Conservation (phyloP, 2,329 filamentous ascomycete genomes). For the Albifimbria verrucaria region DNA sequence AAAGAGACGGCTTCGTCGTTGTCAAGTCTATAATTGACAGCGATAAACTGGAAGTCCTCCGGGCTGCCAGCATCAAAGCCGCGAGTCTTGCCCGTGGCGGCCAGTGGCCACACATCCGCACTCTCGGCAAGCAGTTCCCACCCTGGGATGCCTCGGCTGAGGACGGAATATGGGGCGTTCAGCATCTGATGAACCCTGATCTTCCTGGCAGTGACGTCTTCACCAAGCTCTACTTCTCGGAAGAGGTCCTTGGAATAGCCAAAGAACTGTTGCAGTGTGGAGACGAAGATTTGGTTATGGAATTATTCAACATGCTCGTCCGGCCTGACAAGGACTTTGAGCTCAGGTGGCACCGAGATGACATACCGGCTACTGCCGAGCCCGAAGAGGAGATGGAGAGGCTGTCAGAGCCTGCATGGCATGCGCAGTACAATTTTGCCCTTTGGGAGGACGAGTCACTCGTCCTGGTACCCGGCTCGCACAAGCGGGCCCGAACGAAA, state of each 20-base stretch:
- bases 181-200: constrained; percentile 75
- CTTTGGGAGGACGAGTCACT: constrained; percentile 72
- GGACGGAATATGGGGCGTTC: constrained; percentile 82
- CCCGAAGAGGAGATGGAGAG: constrained; percentile 64
- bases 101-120: constrained; percentile 77
- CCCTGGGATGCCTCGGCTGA: constrained; percentile 66
- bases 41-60: constrained; percentile 55
- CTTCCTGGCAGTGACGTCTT: constrained; percentile 62
- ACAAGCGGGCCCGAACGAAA: constrained; percentile 67
- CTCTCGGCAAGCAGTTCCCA: constrained; percentile 85
- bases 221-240: constrained; percentile 68
- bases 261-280: constrained; percentile 56
- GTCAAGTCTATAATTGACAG: constrained; percentile 62
- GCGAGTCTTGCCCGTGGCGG: constrained; percentile 64
- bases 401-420: constrained; percentile 59
- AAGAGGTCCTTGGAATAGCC: constrained; percentile 59
- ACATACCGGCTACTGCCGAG: constrained; percentile 65
- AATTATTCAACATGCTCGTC: constrained; percentile 83
- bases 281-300: constrained; percentile 72
- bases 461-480: constrained; percentile 74
- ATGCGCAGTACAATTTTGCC: constrained; percentile 86
- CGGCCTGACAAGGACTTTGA: constrained; percentile 68
- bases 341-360: constrained; percentile 82
- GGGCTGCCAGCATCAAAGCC: constrained; percentile 54
- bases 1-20: constrained; percentile 72